Evolutionary conservation across 306 rosid genomes (phyloP).

Genomic region (Malus asiatica): DNA sequence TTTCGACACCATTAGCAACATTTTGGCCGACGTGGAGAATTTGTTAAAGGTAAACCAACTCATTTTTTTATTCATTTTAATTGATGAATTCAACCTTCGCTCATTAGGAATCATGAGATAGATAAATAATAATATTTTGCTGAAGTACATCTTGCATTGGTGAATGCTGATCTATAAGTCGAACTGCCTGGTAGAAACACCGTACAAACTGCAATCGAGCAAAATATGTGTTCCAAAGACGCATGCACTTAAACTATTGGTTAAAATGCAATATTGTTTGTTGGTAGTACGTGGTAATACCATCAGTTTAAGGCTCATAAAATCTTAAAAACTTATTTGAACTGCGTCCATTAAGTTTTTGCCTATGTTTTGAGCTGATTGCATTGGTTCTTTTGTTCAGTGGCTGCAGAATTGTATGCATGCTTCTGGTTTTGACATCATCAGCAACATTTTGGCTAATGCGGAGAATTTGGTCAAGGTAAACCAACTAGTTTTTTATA

Average conservation of each 20-base stretch:
- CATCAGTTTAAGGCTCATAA: neutral
- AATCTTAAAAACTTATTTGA: neutral
- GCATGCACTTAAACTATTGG: neutral
- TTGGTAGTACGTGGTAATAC: neutral
- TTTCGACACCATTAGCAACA: slow-evolving; percentile 42
- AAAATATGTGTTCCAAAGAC: neutral
- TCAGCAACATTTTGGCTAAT: slow-evolving; percentile 45
- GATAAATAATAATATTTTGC: neutral
- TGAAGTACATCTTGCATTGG: neutral
- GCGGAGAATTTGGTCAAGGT: slow-evolving; percentile 67
- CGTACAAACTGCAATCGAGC: neutral
- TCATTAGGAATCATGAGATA: neutral
- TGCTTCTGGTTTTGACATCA: slow-evolving; percentile 52
- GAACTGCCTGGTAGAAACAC: neutral
- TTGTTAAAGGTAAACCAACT: slow-evolving; percentile 56
- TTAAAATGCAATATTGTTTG: neutral
- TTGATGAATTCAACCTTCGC: neutral
- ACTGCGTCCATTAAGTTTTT: neutral
- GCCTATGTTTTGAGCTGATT: neutral
- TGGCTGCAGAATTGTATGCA: slow-evolving; percentile 69
- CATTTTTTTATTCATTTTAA: neutral
- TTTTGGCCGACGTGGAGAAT: slow-evolving; percentile 52
- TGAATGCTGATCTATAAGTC: neutral
- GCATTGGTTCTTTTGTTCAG: slow-evolving; percentile 36
- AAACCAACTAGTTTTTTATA: slow-evolving; percentile 2